phyloP scores from a whole-genome alignment of 2,329 filamentous ascomycete species.

The Apiospora phragmitis region DNA sequence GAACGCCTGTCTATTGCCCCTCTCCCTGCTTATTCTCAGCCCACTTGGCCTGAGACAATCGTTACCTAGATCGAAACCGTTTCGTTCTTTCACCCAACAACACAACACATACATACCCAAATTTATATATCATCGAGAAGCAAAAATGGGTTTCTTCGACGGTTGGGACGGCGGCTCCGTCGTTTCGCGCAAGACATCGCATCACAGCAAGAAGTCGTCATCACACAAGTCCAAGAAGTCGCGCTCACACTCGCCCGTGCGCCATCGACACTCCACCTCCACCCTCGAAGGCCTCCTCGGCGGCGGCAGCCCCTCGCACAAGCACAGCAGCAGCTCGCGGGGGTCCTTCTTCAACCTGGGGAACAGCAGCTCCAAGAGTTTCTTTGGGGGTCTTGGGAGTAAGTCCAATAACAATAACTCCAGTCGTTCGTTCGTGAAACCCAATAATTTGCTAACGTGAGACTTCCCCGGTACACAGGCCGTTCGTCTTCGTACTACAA shows the following conservation, averaged over 20 bases:
- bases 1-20: neutral
- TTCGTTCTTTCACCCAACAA: neutral
- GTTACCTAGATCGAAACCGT: neutral
- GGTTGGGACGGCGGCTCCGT: constrained; percentile 33
- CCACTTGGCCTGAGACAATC: neutral
- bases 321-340: constrained; percentile 16
- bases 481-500: constrained; percentile 70
- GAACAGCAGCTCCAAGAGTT: constrained; percentile 32
- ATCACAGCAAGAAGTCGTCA: constrained; percentile 21
- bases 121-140: neutral
- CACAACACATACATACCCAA: neutral
- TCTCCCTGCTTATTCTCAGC: neutral
- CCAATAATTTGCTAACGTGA: neutral
- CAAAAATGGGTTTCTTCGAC: constrained; percentile 31
- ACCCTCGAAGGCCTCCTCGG: constrained; percentile 9
- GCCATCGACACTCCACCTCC: constrained; percentile 18
- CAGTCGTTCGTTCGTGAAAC: neutral
- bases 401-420: constrained; percentile 10
- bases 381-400: constrained; percentile 30
- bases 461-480: constrained; percentile 31
- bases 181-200: constrained; percentile 19
- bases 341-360: constrained; percentile 31
- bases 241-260: constrained; percentile 22
- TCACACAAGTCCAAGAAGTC: constrained; percentile 23
- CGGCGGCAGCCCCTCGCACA: constrained; percentile 10